Percentiles rank a stretch among this genome's conserved stretches.
Conservation (phyloP, 1,284 basidiomycete species). For the Anthracocystis walkeri region DNA sequence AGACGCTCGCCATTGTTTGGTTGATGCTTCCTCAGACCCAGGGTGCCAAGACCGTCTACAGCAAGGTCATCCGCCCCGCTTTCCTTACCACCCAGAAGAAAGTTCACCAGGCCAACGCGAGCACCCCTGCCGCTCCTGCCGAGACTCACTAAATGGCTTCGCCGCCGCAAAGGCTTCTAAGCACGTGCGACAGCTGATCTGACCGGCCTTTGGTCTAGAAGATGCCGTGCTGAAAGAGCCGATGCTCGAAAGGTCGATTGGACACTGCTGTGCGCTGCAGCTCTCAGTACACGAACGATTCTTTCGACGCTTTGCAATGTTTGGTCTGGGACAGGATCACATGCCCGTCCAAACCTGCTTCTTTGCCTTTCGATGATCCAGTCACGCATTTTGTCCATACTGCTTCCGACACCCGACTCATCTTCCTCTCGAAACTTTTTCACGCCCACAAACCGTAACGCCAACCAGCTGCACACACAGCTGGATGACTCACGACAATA, state of each 20-base stretch:
- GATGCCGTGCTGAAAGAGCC: background rate
- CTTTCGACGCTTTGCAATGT: constrained; percentile 1
- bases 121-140: constrained; percentile 47
- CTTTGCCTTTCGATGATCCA: constrained; percentile 11
- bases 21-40: constrained; percentile 87
- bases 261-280: background rate
- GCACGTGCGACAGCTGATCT: background rate
- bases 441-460: constrained; percentile 8
- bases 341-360: constrained; percentile 4
- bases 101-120: constrained; percentile 53
- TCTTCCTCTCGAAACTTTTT: background rate
- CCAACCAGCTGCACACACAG: constrained; percentile 16
- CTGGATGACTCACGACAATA: constrained; percentile 26
- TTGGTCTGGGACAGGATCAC: background rate
- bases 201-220: too few species aligned
- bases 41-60: constrained; percentile 69
- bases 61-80: constrained; percentile 64
- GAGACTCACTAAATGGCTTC: constrained; percentile 46
- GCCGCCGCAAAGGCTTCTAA: background rate
- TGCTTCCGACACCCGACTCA: constrained; percentile 15
- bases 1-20: constrained; percentile 86
- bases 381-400: constrained; percentile 22
- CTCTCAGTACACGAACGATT: background rate
- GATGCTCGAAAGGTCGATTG: background rate
- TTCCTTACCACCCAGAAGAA: constrained; percentile 54